phyloP scores from a whole-genome alignment of 164 flowering plant species.

The Nelumbo lutea region DNA sequence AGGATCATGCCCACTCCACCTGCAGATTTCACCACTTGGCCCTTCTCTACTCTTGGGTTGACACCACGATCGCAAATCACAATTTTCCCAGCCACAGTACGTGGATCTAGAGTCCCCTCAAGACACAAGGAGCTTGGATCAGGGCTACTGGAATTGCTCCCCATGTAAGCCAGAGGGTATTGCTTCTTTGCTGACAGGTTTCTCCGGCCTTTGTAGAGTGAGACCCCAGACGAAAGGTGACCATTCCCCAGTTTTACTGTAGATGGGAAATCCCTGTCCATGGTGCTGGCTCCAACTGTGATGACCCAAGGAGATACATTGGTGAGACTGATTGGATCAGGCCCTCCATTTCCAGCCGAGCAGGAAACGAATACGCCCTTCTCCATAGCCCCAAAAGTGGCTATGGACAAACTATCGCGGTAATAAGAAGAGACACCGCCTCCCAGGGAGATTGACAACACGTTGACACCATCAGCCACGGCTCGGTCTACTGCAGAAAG shows the following conservation, averaged over 20 bases:
- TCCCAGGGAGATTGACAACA: slow-evolving; percentile 75
- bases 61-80: slow-evolving; percentile 46
- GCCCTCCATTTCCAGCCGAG: slow-evolving; percentile 93
- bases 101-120: slow-evolving; percentile 37
- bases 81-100: slow-evolving; percentile 33
- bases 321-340: slow-evolving; percentile 59
- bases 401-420: slow-evolving; percentile 60
- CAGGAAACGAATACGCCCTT: slow-evolving; percentile 81
- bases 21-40: slow-evolving; percentile 36
- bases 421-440: slow-evolving; percentile 62
- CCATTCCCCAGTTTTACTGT: slow-evolving; percentile 53
- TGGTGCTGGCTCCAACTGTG: slow-evolving; percentile 89
- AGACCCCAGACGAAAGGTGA: slow-evolving; percentile 40
- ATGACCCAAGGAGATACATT: slow-evolving; percentile 88
- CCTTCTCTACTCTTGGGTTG: slow-evolving; percentile 27
- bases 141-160: slow-evolving; percentile 50
- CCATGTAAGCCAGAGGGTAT: slow-evolving; percentile 60
- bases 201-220: slow-evolving; percentile 63
- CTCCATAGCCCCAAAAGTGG: slow-evolving; percentile 86
- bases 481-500: slow-evolving; percentile 78
- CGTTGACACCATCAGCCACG: slow-evolving; percentile 79
- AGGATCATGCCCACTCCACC: slow-evolving; percentile 44
- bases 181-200: slow-evolving; percentile 29
- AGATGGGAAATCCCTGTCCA: slow-evolving; percentile 82
- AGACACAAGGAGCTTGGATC: slow-evolving; percentile 69